Percentiles rank a stretch among this genome's conserved stretches.
These are phyloP conservation scores for Juglanconis sp. DNA, from an alignment of 2,329 filamentous ascomycete genomes.

Conservation along the genomic window DNA sequence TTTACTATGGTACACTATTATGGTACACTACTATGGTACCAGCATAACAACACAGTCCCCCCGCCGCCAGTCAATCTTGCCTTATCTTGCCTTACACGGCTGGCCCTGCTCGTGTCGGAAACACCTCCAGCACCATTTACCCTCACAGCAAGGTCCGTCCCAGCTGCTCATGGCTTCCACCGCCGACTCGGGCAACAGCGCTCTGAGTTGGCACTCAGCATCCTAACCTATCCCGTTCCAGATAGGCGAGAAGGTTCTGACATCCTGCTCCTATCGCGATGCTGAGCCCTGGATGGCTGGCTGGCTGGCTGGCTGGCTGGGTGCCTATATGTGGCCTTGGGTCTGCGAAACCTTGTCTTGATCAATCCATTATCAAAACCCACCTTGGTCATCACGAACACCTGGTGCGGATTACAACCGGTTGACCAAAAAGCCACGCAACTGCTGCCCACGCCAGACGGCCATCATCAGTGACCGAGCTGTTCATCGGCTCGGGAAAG, in stretches of 20 bases:
- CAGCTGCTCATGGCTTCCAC: background rate
- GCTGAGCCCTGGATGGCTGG: too few relatives aligned
- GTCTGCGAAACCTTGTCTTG: too few relatives aligned
- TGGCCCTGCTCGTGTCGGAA: constrained; percentile 8
- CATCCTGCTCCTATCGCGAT: background rate
- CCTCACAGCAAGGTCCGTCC: constrained; percentile 11
- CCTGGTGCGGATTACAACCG: constrained; percentile 8
- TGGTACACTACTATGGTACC: background rate
- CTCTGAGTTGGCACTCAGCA: constrained; percentile 14
- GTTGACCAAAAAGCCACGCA: background rate
- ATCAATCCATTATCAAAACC: too few relatives aligned
- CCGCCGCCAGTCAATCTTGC: constrained; percentile 8
- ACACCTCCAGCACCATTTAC: background rate
- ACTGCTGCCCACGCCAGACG: too few relatives aligned
- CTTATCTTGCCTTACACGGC: background rate
- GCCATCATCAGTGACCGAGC: too few relatives aligned
- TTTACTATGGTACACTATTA: too few relatives aligned
- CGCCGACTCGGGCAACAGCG: background rate
- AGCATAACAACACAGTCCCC: background rate
- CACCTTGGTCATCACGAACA: background rate
- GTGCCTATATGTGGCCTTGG: too few relatives aligned
- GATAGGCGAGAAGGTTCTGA: constrained; percentile 3
- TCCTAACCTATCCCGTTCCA: background rate
- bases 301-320: too few relatives aligned
- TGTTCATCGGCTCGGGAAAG: too few relatives aligned